Evolutionary conservation across 768 basidiomycete species (phyloP).

Genomic region (Leccinum olivaceopallidum): DNA sequence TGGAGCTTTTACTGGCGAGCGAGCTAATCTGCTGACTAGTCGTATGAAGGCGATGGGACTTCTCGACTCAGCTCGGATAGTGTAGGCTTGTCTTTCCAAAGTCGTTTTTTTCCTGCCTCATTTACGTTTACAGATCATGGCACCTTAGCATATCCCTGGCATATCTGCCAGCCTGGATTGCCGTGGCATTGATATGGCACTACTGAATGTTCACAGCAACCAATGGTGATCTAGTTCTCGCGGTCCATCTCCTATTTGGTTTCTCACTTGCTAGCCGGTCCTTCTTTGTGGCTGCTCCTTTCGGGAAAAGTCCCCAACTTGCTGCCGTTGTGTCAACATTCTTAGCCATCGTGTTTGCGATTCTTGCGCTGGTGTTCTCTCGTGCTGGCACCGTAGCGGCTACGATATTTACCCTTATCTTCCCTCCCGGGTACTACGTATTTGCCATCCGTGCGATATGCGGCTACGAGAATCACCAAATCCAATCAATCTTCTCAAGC

Average conservation of each 20-base stretch:
- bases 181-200: conserved; percentile 65
- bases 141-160: conserved; percentile 62
- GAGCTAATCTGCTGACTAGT: conserved; percentile 60
- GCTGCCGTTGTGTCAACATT: conserved; percentile 69
- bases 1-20: conserved; percentile 65
- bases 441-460: conserved; percentile 68
- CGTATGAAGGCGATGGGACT: conserved; percentile 85
- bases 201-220: conserved; percentile 64
- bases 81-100: conserved; percentile 37
- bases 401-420: conserved; percentile 65
- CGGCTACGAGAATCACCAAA: conserved; percentile 63
- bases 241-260: conserved; percentile 66
- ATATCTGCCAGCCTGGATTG: conserved; percentile 79
- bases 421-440: conserved; percentile 76
- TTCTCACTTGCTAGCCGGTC: conserved; percentile 70
- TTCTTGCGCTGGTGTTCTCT: conserved; percentile 59
- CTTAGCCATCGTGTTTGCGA: conserved; percentile 62
- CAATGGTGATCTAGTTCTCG: conserved; percentile 57
- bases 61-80: conserved; percentile 63
- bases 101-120: background rate
- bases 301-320: conserved; percentile 71
- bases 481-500: conserved; percentile 54
- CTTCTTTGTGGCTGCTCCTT: conserved; percentile 67
- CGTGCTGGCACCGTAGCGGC: conserved; percentile 44
- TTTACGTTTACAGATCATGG: conserved; percentile 48